These are phyloP conservation scores for Hypericum perforatum DNA, from an alignment of 345 rosid species.

Conservation along the genomic window DNA sequence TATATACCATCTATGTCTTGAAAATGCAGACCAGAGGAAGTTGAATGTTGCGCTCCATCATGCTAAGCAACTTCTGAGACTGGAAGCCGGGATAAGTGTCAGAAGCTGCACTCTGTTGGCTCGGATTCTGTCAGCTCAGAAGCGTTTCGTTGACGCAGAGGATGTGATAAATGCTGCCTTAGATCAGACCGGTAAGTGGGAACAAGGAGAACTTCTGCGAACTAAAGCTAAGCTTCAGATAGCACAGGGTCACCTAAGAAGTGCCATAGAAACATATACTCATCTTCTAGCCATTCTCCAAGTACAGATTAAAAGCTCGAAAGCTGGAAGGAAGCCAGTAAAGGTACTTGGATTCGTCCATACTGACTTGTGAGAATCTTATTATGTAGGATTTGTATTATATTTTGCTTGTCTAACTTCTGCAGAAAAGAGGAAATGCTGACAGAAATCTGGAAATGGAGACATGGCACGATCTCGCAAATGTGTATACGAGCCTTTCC, in stretches of 20 bases:
- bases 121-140: conserved; percentile 6
- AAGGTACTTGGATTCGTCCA: neutral
- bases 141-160: conserved; percentile 5
- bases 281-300: conserved; percentile 5
- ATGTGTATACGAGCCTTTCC: conserved; percentile 3
- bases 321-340: neutral
- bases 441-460: conserved; percentile 8
- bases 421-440: neutral
- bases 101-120: conserved; percentile 6
- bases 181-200: conserved; percentile 7
- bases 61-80: conserved; percentile 2
- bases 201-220: conserved; percentile 3
- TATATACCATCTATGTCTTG: neutral
- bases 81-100: neutral
- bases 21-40: conserved; percentile 11
- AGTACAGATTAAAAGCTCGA: conserved; percentile 3
- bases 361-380: neutral
- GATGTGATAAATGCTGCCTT: conserved; percentile 4
- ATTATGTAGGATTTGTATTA: neutral
- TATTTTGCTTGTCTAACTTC: neutral
- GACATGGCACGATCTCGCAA: conserved; percentile 8
- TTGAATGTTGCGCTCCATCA: conserved; percentile 3
- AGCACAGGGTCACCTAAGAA: conserved; percentile 6
- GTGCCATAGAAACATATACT: conserved; percentile 8
- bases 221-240: conserved; percentile 7